Conservation (phyloP, 2,329 filamentous ascomycete genomes). For the Chalara sp. region DNA sequence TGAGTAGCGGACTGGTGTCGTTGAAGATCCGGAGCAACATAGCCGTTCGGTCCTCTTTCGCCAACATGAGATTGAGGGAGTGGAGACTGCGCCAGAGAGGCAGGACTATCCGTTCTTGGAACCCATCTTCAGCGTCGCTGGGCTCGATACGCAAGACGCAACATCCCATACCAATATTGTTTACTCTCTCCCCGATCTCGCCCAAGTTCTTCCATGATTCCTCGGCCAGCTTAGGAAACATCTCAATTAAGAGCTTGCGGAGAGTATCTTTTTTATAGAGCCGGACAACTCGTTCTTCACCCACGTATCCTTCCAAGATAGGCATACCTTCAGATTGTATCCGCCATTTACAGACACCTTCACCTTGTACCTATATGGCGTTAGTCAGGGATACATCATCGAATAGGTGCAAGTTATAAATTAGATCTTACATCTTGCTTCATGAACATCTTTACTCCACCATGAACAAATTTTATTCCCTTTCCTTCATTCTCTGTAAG, state of each 20-base stretch:
- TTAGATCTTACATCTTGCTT: conserved; percentile 64
- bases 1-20: conserved; percentile 77
- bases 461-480: conserved; percentile 92
- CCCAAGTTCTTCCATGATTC: conserved; percentile 69
- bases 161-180: conserved; percentile 81
- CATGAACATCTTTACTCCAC: conserved; percentile 98
- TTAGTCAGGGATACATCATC: too few species aligned
- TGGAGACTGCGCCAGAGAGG: conserved; percentile 92
- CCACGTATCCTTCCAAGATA: conserved; percentile 86
- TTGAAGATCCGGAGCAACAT: conserved; percentile 91
- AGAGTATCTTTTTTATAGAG: conserved; percentile 75
- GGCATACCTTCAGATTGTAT: conserved; percentile 93
- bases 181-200: conserved; percentile 80
- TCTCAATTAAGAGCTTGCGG: conserved; percentile 77
- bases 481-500: conserved; percentile 81
- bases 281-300: conserved; percentile 66
- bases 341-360: conserved; percentile 84
- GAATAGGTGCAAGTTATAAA: too few species aligned
- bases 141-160: conserved; percentile 82
- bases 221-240: conserved; percentile 86
- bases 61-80: conserved; percentile 93
- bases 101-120: conserved; percentile 74
- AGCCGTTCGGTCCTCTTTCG: conserved; percentile 90
- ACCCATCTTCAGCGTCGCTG: conserved; percentile 54
- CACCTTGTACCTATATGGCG: conserved; percentile 50